Base-by-base conservation (phyloP, 148 eudicot genomes). In the Diospyros lotus region DNA sequence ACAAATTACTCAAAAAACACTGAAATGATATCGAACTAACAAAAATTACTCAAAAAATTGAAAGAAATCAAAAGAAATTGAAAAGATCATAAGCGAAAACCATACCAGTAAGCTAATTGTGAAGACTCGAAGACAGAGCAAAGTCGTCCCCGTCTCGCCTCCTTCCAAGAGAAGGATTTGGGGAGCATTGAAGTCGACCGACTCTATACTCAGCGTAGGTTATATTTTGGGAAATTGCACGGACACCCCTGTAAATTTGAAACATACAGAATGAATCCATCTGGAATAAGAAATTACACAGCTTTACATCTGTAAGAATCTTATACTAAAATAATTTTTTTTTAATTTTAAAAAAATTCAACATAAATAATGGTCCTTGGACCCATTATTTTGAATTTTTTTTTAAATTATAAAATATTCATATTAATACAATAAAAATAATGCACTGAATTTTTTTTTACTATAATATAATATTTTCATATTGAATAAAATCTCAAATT, bases 81-180 rank as follows among this genome's bases (percentile, higher is more conserved):
- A 54, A 15, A 44, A 11, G 43, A 11, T 68, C 3, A 9, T 5
- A 11, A 3, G 39, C 56, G 9, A 68, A 68, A 28, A 12, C 3
- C 44, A 13, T 41, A 71, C 51, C 73, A 71, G 51, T 56, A 15
- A 42, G 15, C 6, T 4, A 71, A 42, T 8, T 38, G 28, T 12
- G 42, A 39, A 71, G 14, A 71, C 73, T 17, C 7, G 43, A 8
- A 41, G 5, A 69, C 28, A 52, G 11, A 15, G 44, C 11, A 9
- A 12, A 54, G 62, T 39, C 59, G 72, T 64, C 66, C 90, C 85
- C 85, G 84, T 39, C 55, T 42, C 15, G n/a, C 38, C 58, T 38
- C 14, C 54, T 52, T 67, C 50, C 52, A 15, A 66, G 38, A 8
- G 17, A 42, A 48, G 52, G 39, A 18, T 28, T 15, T 15, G 40